These are phyloP conservation scores for Lippia alba DNA, from an alignment of 305 asterid genomes.

Conservation along the genomic window DNA sequence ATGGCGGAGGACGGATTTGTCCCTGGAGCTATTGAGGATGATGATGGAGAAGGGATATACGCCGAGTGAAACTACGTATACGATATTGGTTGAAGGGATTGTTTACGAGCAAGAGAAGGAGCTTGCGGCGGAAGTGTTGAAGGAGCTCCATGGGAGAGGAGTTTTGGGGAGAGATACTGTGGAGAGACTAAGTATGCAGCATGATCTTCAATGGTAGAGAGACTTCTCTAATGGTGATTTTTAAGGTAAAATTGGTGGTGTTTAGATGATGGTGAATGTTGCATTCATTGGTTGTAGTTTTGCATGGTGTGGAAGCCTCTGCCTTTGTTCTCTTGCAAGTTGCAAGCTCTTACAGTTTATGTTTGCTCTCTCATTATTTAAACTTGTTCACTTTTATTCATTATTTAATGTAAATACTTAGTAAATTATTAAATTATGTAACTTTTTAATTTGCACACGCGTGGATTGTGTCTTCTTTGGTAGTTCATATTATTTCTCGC, in stretches of 20 bases:
- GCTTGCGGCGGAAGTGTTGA: constrained; percentile 59
- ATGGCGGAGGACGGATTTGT: constrained; percentile 68
- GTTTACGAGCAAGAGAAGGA: constrained; percentile 70
- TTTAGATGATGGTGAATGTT: background rate
- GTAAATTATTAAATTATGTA: no score
- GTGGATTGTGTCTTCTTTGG: no score
- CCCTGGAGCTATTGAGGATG: constrained; percentile 60
- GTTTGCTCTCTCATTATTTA: no score
- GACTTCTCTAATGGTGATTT: constrained; percentile 6
- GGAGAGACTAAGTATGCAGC: constrained; percentile 73
- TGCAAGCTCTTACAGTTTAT: no score
- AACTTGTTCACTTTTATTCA: no score
- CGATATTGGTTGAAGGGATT: constrained; percentile 75
- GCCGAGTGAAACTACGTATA: constrained; percentile 81
- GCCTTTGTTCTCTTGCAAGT: no score
- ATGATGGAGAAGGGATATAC: constrained; percentile 66
- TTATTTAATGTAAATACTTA: no score
- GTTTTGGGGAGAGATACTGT: constrained; percentile 60
- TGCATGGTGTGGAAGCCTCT: no score
- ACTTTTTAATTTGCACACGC: no score
- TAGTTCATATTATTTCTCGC: no score
- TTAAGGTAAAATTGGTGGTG: background rate
- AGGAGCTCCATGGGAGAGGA: constrained; percentile 58
- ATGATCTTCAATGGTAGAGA: constrained; percentile 55
- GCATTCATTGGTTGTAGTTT: no score